Base-by-base conservation (phyloP, 257 asterid species). In the Fraxinus americana region DNA sequence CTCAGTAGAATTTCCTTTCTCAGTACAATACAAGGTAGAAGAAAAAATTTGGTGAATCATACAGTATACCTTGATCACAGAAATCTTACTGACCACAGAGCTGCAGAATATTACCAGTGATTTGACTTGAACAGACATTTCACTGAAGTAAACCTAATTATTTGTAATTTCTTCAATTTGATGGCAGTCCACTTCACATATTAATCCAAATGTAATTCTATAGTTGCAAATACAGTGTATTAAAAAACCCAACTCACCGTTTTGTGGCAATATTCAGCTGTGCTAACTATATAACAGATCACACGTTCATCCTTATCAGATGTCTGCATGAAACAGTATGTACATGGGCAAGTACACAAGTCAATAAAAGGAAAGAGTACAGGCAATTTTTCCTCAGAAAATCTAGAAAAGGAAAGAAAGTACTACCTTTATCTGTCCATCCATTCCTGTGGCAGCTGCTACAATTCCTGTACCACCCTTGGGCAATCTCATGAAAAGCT, bases 391-490 rank as follows among this genome's bases (percentile, higher is more conserved):
- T 23, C 29, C 30, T 2, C 29, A 21, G 74, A 61, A 61, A 78
- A 80, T 72, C 71, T 10, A 75, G 34, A 57, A 4, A 67, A 80
- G 72, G 48, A 32, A 74, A 52, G 9, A 79, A 36, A 16, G 38
- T 35, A 39, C 82, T 84, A 95, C 99, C 93, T 93, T 95, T 81
- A 95, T 93, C 81, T 95, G 99, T 71, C 98, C 98, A 88, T 95
- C 99, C 91, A 93, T 91, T 86, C 99, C 99, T 6, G 99, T 93
- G 71, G 99, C 99, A 77, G n/a, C n/a, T n/a, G n/a, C n/a, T n/a
- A n/a, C n/a, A n/a, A n/a, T n/a, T n/a, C n/a, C n/a, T n/a, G n/a
- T n/a, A n/a, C n/a, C n/a, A n/a, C n/a, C n/a, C n/a, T n/a, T n/a
- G n/a, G n/a, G n/a, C n/a, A n/a, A n/a, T n/a, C n/a, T n/a, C n/a